A percentile compares a stretch with the other conserved stretches of the same genome.
phyloP scores from a whole-genome alignment of 108 stramenopile genomes.

The Cyclotella cryptica region DNA sequence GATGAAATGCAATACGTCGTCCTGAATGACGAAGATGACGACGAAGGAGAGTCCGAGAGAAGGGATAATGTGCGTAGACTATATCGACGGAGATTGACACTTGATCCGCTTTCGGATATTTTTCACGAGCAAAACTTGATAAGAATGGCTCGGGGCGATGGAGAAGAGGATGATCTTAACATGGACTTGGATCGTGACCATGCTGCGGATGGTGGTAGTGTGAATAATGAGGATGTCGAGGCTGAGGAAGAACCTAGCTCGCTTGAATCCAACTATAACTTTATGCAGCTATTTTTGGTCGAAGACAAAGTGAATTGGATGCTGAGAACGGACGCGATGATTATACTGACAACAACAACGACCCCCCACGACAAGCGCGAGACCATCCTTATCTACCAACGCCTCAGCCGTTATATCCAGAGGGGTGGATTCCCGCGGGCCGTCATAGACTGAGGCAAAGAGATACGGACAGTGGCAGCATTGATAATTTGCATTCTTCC shows the following conservation, averaged over 20 bases:
- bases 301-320: background rate
- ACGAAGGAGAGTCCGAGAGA: background rate
- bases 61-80: constrained; percentile 9
- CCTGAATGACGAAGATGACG: background rate
- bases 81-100: background rate
- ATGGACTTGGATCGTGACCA: background rate
- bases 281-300: background rate
- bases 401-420: constrained; percentile 62
- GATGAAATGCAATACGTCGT: background rate
- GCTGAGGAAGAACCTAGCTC: background rate
- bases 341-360: constrained; percentile 12
- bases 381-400: constrained; percentile 70
- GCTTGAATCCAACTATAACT: background rate
- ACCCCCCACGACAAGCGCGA: constrained; percentile 41
- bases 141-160: background rate
- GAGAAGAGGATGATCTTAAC: background rate
- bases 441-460: constrained; percentile 15
- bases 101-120: background rate
- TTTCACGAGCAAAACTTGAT: background rate
- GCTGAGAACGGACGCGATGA: background rate
- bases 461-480: background rate
- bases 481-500: background rate
- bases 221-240: background rate
- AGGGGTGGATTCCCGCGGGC: constrained; percentile 47
- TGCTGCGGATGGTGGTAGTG: background rate